These are phyloP conservation scores for Sphagnum contortum DNA, from an alignment of 225 moss, liverwort and hornwort genomes.

Conservation along the genomic window DNA sequence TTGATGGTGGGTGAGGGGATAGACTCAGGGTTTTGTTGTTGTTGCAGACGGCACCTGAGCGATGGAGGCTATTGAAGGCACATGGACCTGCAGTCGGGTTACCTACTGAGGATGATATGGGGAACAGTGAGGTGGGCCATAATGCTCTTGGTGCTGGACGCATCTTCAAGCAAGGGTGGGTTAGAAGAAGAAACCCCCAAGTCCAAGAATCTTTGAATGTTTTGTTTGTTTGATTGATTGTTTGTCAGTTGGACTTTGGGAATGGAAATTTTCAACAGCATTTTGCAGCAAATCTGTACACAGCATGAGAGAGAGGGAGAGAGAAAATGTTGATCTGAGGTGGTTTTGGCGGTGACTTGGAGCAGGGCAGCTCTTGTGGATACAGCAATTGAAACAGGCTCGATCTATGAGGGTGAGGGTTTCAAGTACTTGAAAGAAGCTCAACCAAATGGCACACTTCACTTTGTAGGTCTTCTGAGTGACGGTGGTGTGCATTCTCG, in stretches of 20 bases:
- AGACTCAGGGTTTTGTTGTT: too few relatives aligned
- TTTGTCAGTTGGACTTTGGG: constrained; percentile 22
- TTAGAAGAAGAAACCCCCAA: background rate
- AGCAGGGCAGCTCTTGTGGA: constrained; percentile 93
- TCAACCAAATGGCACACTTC: constrained; percentile 58
- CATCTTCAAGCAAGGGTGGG: constrained; percentile 57
- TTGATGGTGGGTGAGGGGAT: too few relatives aligned
- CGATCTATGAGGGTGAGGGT: constrained; percentile 64
- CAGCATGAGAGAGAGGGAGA: too few relatives aligned
- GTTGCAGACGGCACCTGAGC: constrained; percentile 14
- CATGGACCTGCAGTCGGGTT: constrained; percentile 48
- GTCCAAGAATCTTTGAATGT: too few relatives aligned
- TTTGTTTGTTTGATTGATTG: too few relatives aligned
- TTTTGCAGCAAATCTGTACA: too few relatives aligned
- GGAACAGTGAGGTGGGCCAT: constrained; percentile 61
- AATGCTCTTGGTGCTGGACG: constrained; percentile 58
- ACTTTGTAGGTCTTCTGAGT: constrained; percentile 80
- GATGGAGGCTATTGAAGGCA: constrained; percentile 44
- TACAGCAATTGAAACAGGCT: constrained; percentile 47
- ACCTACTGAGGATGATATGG: constrained; percentile 59
- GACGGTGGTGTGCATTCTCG: constrained; percentile 97
- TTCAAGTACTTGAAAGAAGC: constrained; percentile 62
- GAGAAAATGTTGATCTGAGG: constrained; percentile 46
- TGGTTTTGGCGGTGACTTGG: constrained; percentile 1
- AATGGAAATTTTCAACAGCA: constrained; percentile 4